A percentile compares a stretch with the other conserved stretches of the same genome.
phyloP scores from a whole-genome alignment of 768 basidiomycete species.

The Leucocoprinus leucothites region DNA sequence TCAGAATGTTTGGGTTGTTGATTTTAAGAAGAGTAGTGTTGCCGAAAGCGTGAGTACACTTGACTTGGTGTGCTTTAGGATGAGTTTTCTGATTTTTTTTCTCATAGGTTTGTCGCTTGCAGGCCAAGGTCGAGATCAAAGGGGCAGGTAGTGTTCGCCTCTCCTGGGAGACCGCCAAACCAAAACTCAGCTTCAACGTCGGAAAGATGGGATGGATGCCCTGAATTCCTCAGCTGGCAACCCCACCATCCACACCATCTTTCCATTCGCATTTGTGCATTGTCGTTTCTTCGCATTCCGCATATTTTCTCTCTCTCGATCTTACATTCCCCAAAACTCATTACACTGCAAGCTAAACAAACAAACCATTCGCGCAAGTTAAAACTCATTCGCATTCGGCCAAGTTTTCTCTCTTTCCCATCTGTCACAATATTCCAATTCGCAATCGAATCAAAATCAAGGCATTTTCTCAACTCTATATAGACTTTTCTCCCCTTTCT shows the following conservation, averaged over 20 bases:
- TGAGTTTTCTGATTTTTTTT: background rate
- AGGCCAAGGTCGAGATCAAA: constrained; percentile 35
- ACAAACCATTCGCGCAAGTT: background rate
- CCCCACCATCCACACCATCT: background rate
- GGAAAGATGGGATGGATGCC: constrained; percentile 8
- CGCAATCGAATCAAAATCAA: background rate
- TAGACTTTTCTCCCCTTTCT: background rate
- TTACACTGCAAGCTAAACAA: background rate
- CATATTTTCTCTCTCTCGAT: background rate
- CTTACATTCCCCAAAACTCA: background rate
- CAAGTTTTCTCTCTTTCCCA: background rate
- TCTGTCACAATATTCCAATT: background rate
- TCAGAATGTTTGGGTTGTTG: constrained; percentile 19
- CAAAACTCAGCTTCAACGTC: constrained; percentile 6
- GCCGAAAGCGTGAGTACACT: constrained; percentile 32
- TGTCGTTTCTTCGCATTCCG: background rate
- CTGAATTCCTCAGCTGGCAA: background rate
- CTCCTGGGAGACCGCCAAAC: constrained; percentile 29
- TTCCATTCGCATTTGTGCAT: constrained; percentile 4
- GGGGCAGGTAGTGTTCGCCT: constrained; percentile 37
- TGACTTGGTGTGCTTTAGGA: background rate
- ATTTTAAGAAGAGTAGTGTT: constrained; percentile 35
- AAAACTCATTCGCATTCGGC: too few species aligned
- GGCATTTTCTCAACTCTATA: background rate
- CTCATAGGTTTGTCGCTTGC: constrained; percentile 34